These are phyloP conservation scores for Mycosphaerella arachidis DNA, from an alignment of 2,329 filamentous ascomycete genomes.

Conservation along the genomic window DNA sequence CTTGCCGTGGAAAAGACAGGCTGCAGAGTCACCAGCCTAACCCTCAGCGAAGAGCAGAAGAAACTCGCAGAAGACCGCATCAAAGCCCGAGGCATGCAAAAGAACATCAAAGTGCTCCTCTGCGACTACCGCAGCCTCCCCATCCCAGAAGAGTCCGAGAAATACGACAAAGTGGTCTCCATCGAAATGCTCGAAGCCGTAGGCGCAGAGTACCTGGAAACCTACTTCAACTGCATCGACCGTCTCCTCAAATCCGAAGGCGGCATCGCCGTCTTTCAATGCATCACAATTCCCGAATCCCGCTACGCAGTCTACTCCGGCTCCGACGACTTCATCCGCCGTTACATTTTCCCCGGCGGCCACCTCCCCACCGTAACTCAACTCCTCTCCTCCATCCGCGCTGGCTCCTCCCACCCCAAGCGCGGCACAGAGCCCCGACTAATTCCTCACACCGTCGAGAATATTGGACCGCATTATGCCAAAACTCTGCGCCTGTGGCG, in stretches of 20 bases:
- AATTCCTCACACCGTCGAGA: constrained; percentile 63
- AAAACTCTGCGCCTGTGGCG: constrained; percentile 66
- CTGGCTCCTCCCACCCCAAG: constrained; percentile 53
- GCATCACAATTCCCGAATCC: constrained; percentile 69
- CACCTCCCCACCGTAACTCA: constrained; percentile 65
- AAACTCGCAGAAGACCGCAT: constrained; percentile 63
- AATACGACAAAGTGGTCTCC: constrained; percentile 67
- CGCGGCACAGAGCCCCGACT: constrained; percentile 37
- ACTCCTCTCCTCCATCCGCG: constrained; percentile 58
- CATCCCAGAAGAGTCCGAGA: constrained; percentile 37
- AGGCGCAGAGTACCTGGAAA: constrained; percentile 61
- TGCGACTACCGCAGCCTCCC: constrained; percentile 65
- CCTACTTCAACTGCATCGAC: constrained; percentile 64
- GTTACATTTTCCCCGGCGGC: constrained; percentile 76
- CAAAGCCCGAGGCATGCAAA: constrained; percentile 53
- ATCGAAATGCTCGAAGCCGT: constrained; percentile 78
- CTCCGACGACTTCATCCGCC: constrained; percentile 68
- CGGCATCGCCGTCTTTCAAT: constrained; percentile 67
- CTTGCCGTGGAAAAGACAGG: constrained; percentile 61
- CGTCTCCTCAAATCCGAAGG: constrained; percentile 60
- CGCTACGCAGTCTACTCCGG: constrained; percentile 63
- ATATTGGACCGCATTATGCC: constrained; percentile 70
- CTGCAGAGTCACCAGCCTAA: constrained; percentile 65
- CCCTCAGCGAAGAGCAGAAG: constrained; percentile 66
- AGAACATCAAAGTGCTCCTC: constrained; percentile 60